phyloP scores from a whole-genome alignment of 495 filamentous ascomycete genomes.

The Daldinia concentrica region DNA sequence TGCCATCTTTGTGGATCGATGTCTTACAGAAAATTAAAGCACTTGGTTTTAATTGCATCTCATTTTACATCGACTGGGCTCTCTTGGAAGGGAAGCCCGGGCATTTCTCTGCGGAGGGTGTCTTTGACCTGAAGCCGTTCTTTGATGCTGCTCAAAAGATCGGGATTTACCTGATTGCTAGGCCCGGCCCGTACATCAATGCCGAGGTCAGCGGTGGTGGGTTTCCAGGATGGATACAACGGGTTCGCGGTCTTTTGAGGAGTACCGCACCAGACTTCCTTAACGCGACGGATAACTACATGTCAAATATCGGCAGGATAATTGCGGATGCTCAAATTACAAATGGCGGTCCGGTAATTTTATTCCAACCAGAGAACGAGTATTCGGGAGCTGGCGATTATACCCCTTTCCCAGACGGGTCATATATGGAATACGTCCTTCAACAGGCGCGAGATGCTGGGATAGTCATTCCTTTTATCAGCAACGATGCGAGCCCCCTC shows the following conservation, averaged over 20 bases:
- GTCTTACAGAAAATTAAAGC: constrained; percentile 83
- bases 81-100: constrained; percentile 78
- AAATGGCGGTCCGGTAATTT: constrained; percentile 79
- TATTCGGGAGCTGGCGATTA: constrained; percentile 57
- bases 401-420: constrained; percentile 60
- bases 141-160: constrained; percentile 73
- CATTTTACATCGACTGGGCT: constrained; percentile 82
- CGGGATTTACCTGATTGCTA: constrained; percentile 78
- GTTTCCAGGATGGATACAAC: constrained; percentile 61
- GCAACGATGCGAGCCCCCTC: constrained; percentile 69
- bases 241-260: constrained; percentile 68
- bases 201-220: constrained; percentile 62
- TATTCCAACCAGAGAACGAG: constrained; percentile 84
- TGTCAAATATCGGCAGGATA: constrained; percentile 63
- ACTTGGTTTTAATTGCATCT: constrained; percentile 78
- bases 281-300: constrained; percentile 72
- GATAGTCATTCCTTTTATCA: constrained; percentile 78
- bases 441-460: constrained; percentile 73
- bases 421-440: constrained; percentile 76
- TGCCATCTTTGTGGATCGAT: constrained; percentile 75
- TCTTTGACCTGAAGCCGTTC: constrained; percentile 75
- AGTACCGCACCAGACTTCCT: constrained; percentile 68
- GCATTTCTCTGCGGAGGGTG: constrained; percentile 71
- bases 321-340: constrained; percentile 81
- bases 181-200: constrained; percentile 66